A percentile compares a stretch with the other conserved stretches of the same genome.
Evolutionary conservation across 257 asterid genomes (phyloP).

Genomic region (Lycium barbarum): DNA sequence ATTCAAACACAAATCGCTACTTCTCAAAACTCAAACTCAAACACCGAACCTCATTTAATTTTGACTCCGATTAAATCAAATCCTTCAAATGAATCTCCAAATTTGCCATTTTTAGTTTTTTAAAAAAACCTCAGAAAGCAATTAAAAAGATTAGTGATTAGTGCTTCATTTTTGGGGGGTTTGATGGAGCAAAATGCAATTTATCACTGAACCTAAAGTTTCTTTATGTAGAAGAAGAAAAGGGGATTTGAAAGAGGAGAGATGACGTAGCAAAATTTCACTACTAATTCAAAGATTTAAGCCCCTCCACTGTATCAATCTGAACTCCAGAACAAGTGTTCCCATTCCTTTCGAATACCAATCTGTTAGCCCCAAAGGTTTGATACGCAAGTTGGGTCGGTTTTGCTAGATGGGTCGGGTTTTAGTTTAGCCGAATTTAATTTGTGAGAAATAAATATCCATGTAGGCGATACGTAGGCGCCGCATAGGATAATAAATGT

Average conservation of each 20-base stretch:
- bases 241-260: constrained; percentile 36
- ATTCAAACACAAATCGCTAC: constrained; percentile 18
- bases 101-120: constrained; percentile 50
- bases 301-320: no score
- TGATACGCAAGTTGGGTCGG: no score
- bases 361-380: no score
- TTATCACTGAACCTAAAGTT: background rate
- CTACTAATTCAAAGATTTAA: no score
- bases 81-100: constrained; percentile 48
- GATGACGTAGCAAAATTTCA: constrained; percentile 49
- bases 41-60: constrained; percentile 16
- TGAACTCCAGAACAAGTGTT: no score
- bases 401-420: no score
- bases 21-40: constrained; percentile 23
- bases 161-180: constrained; percentile 4
- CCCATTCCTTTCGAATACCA: no score
- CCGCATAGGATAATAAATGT: no score
- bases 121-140: background rate
- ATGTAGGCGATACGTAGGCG: no score
- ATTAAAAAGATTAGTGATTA: constrained; percentile 22
- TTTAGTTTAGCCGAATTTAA: no score
- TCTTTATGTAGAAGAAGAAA: background rate
- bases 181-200: background rate
- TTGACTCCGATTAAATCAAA: constrained; percentile 34
- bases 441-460: no score